These are phyloP conservation scores for Hypericum perforatum DNA, from an alignment of 345 rosid genomes.

Conservation along the genomic window DNA sequence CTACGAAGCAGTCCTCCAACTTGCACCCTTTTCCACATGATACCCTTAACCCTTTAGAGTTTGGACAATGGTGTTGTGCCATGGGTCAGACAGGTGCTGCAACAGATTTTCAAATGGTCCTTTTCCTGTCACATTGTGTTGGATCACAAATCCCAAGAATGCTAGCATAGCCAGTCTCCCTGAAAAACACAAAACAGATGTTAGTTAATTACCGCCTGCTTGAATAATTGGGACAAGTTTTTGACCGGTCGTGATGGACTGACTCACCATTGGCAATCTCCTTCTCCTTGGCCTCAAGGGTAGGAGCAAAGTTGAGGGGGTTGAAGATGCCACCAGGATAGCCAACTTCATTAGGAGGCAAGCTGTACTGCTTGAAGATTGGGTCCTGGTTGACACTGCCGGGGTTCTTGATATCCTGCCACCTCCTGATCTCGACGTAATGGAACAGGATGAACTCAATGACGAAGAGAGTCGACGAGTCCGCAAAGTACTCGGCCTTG, in stretches of 20 bases:
- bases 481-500: constrained; percentile 83
- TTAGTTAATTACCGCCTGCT: not conserved
- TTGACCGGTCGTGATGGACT: not conserved
- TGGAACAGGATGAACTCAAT: constrained; percentile 95
- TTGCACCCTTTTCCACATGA: not conserved
- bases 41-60: constrained; percentile 32
- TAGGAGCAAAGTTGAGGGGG: constrained; percentile 87
- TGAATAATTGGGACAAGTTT: no score
- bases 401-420: constrained; percentile 98
- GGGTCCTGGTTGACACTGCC: constrained; percentile 98
- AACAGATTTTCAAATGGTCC: constrained; percentile 90
- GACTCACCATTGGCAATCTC: constrained; percentile 78
- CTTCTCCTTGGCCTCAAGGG: constrained; percentile 86
- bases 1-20: constrained; percentile 7
- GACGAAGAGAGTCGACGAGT: constrained; percentile 83
- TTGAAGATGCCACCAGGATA: constrained; percentile 92
- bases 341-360: constrained; percentile 73
- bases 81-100: constrained; percentile 96
- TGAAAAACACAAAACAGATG: constrained; percentile 23
- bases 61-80: constrained; percentile 96
- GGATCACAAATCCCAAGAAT: constrained; percentile 75
- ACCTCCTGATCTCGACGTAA: constrained; percentile 92
- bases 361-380: constrained; percentile 93
- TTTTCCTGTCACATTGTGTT: constrained; percentile 86
- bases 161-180: constrained; percentile 99